Percentiles rank a stretch among this genome's conserved stretches.
Conservation (phyloP, 257 asterid genomes). For the Vinca minor region DNA sequence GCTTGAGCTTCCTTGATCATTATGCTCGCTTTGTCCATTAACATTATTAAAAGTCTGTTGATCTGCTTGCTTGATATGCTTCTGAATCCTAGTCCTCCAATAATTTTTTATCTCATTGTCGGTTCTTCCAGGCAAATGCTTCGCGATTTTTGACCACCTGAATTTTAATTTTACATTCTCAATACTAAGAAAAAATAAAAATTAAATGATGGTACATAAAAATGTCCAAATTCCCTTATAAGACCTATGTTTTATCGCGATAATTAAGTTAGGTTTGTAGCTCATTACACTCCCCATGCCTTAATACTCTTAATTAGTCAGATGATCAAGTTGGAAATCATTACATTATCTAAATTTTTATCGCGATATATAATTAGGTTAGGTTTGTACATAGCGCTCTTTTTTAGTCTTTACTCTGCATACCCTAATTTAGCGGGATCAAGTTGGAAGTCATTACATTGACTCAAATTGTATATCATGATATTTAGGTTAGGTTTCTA, state of each 20-base stretch:
- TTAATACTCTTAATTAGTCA: too few species aligned
- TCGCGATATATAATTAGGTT: too few species aligned
- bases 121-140: constrained; percentile 84
- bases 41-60: too few species aligned
- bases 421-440: too few species aligned
- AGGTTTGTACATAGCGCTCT: too few species aligned
- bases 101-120: constrained; percentile 86
- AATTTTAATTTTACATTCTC: not conserved
- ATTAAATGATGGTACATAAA: not conserved
- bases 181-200: not conserved
- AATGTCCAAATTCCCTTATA: too few species aligned
- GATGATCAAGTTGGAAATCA: too few species aligned
- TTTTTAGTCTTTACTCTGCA: too few species aligned
- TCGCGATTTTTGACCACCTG: constrained; percentile 96
- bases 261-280: too few species aligned
- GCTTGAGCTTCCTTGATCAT: constrained; percentile 49
- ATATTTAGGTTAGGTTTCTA: not conserved
- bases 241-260: too few species aligned
- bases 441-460: not conserved
- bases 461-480: not conserved
- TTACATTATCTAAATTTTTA: too few species aligned
- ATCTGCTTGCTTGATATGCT: constrained; percentile 61
- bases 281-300: too few species aligned
- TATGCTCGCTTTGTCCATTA: constrained; percentile 24
- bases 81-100: constrained; percentile 91